Evolutionary conservation across 1,284 basidiomycete genomes (phyloP).

Genomic region (Xerocomus amazonicus): DNA sequence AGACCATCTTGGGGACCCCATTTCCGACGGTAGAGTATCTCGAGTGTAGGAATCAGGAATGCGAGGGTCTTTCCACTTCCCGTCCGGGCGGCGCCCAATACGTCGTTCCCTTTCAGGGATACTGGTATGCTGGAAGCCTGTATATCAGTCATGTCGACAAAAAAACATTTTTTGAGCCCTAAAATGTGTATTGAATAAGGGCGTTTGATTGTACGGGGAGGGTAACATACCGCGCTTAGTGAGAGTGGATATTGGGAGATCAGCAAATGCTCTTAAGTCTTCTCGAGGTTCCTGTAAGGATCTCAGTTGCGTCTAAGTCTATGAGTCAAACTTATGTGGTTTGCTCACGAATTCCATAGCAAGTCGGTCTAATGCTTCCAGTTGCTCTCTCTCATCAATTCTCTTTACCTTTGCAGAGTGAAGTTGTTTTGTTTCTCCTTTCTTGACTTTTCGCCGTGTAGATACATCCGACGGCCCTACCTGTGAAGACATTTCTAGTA

Average conservation of each 20-base stretch:
- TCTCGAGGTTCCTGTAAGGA: constrained; percentile 44
- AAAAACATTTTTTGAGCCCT: constrained; percentile 85
- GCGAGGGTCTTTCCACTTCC: constrained; percentile 85
- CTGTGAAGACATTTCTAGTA: constrained; percentile 15
- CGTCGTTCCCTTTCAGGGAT: constrained; percentile 63
- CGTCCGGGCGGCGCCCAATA: constrained; percentile 76
- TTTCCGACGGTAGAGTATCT: constrained; percentile 68
- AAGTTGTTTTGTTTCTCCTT: constrained; percentile 7
- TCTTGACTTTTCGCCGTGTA: constrained; percentile 18
- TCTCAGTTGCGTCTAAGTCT: constrained; percentile 8
- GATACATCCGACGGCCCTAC: constrained; percentile 16
- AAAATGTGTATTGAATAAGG: neutral
- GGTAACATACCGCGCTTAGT: constrained; percentile 61
- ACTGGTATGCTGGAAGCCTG: constrained; percentile 63
- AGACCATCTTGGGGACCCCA: constrained; percentile 85
- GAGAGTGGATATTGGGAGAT: constrained; percentile 65
- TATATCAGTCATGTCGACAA: constrained; percentile 84
- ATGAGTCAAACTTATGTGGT: neutral
- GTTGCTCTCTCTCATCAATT: constrained; percentile 48
- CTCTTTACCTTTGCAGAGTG: constrained; percentile 41
- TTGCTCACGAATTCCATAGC: constrained; percentile 56
- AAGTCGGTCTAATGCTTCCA: constrained; percentile 51
- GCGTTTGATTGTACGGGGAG: neutral
- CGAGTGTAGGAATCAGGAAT: constrained; percentile 76
- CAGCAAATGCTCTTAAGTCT: constrained; percentile 52